Evolutionary conservation across 192 early-diverging fungal species (phyloP).

Genomic region (Thoreauomyces humboldtii): DNA sequence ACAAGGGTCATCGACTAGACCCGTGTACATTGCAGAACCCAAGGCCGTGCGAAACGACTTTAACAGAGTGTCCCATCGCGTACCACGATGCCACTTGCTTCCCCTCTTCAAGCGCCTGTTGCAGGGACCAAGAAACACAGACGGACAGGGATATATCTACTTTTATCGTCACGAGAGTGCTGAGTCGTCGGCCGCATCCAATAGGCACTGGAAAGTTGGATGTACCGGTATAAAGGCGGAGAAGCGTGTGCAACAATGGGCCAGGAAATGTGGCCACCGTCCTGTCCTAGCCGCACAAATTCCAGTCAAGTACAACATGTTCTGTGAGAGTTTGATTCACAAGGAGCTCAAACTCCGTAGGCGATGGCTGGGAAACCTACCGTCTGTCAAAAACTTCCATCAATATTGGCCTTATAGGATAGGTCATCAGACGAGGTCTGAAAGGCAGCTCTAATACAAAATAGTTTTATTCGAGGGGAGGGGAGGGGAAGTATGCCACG

Average conservation of each 20-base stretch:
- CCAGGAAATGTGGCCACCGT: background rate
- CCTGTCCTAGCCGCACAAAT: background rate
- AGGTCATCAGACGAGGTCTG: slow-evolving; percentile 16
- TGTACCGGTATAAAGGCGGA: background rate
- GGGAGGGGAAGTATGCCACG: slow-evolving; percentile 14
- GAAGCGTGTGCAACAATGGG: slow-evolving; percentile 7
- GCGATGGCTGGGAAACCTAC: slow-evolving; percentile 13
- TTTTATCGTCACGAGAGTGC: background rate
- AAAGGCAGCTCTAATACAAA: slow-evolving; percentile 6
- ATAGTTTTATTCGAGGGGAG: slow-evolving; percentile 6
- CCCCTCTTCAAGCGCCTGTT: background rate
- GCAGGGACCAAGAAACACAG: background rate
- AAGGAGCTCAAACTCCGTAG: background rate
- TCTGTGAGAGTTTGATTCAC: slow-evolving; percentile 15
- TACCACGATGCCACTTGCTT: background rate
- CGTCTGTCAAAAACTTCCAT: background rate
- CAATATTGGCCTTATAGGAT: background rate
- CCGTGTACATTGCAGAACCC: background rate
- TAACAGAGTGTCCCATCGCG: background rate
- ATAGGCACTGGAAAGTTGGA: slow-evolving; percentile 9
- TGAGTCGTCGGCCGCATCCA: background rate
- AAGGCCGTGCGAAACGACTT: background rate
- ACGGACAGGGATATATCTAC: slow-evolving; percentile 12
- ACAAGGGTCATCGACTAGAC: background rate
- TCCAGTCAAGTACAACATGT: slow-evolving; percentile 3